Evolutionary conservation across 331 rosid genomes (phyloP).

Genomic region (Ulmus americana): DNA sequence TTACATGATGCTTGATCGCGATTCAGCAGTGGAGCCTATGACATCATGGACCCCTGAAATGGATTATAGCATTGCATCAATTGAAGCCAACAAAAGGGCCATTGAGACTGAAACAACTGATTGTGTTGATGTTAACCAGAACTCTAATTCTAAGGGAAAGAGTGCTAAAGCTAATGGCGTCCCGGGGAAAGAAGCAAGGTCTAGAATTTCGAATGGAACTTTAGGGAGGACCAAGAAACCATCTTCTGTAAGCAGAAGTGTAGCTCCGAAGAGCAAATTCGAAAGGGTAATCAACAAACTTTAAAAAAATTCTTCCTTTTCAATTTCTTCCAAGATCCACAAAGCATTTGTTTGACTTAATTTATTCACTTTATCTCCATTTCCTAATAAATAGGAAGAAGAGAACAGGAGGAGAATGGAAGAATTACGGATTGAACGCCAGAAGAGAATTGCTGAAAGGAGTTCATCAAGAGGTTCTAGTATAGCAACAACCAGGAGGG

Average conservation of each 20-base stretch:
- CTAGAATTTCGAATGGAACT: slow-evolving; percentile 51
- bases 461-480: slow-evolving; percentile 36
- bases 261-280: slow-evolving; percentile 47
- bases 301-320: neutral
- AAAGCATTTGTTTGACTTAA: neutral
- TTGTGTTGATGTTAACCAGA: slow-evolving; percentile 26
- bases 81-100: slow-evolving; percentile 38
- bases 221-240: slow-evolving; percentile 51
- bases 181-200: slow-evolving; percentile 47
- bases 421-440: slow-evolving; percentile 58
- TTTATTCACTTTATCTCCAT: slow-evolving; percentile 16
- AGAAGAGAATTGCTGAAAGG: slow-evolving; percentile 89
- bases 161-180: slow-evolving; percentile 35
- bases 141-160: slow-evolving; percentile 24
- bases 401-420: slow-evolving; percentile 70
- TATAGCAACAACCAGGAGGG: slow-evolving; percentile 34
- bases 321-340: neutral
- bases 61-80: slow-evolving; percentile 49
- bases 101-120: slow-evolving; percentile 24
- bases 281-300: slow-evolving; percentile 50
- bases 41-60: slow-evolving; percentile 77
- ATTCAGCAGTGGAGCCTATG: slow-evolving; percentile 43
- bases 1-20: slow-evolving; percentile 87
- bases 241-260: slow-evolving; percentile 47
- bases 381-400: slow-evolving; percentile 54